Conservation (phyloP, 257 asterid genomes). For the Penstemon newberryi region DNA sequence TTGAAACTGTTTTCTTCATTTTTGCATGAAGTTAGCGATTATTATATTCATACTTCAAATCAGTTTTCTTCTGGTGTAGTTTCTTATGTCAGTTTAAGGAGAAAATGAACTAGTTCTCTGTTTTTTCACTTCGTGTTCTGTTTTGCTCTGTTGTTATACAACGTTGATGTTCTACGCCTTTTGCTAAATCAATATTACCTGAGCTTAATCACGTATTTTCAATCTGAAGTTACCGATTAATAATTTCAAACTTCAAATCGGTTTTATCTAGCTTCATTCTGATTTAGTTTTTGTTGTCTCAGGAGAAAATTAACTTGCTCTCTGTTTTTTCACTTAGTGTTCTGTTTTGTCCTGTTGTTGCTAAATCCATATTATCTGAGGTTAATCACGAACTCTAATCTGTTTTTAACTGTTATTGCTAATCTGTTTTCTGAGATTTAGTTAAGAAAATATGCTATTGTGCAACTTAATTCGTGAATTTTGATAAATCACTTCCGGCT, state of each 20-base stretch:
- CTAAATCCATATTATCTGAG: too few relatives aligned
- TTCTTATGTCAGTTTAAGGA: not conserved
- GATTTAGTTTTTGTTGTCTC: too few relatives aligned
- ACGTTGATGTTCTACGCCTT: constrained; percentile 6
- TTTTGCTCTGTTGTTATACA: not conserved
- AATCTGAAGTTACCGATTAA: too few relatives aligned
- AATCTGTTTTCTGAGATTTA: not conserved
- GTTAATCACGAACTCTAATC: not conserved
- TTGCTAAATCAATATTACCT: constrained; percentile 1
- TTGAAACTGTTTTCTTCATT: not conserved
- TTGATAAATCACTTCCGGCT: constrained; percentile 6
- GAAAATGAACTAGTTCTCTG: not conserved
- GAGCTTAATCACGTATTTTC: not conserved
- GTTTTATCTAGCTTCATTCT: too few relatives aligned
- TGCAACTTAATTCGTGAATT: constrained; percentile 8
- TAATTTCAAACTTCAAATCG: too few relatives aligned
- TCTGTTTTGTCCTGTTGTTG: too few relatives aligned
- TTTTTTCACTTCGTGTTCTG: not conserved
- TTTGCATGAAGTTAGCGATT: constrained; percentile 8
- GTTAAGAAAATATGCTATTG: not conserved
- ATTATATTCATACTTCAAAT: not conserved
- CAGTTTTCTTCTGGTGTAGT: constrained; percentile 3
- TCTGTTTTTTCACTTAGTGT: too few relatives aligned
- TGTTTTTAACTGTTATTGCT: not conserved
- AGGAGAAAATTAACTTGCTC: too few relatives aligned